A percentile compares a stretch with the other conserved stretches of the same genome.
Evolutionary conservation across 2,329 filamentous ascomycete genomes (phyloP).

Genomic region (Penicillium sp.): DNA sequence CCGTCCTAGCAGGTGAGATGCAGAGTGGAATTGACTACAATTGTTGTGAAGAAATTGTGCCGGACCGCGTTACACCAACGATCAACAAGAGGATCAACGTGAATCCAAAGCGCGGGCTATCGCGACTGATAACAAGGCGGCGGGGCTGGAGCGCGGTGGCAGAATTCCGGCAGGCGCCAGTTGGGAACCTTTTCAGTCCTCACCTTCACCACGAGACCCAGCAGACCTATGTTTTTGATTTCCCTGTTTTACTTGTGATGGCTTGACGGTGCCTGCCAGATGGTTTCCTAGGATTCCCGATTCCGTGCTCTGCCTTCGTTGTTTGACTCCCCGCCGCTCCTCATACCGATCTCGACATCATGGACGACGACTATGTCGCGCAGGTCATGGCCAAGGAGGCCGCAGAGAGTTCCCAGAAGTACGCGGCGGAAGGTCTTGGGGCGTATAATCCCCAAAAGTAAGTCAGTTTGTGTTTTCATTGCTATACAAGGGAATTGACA

Average conservation of each 20-base stretch:
- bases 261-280: background rate
- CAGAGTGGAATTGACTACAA: no score
- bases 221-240: background rate
- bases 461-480: slow-evolving; percentile 16
- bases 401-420: slow-evolving; percentile 71
- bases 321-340: background rate
- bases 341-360: slow-evolving; percentile 39
- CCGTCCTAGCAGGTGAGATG: background rate
- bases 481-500: background rate
- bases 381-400: slow-evolving; percentile 80
- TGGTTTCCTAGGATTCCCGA: background rate
- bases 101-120: background rate
- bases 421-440: slow-evolving; percentile 74
- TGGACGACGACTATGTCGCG: slow-evolving; percentile 67
- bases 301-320: background rate
- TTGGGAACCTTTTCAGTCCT: background rate
- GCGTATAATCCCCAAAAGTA: slow-evolving; percentile 65
- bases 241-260: background rate
- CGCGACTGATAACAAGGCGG: slow-evolving; percentile 13
- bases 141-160: background rate
- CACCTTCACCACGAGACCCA: background rate
- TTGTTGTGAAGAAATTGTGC: no score
- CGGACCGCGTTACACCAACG: background rate
- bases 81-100: background rate
- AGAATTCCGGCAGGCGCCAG: background rate